Evolutionary conservation across 2,329 filamentous ascomycete genomes (phyloP).

Genomic region (Huntiella decipiens): DNA sequence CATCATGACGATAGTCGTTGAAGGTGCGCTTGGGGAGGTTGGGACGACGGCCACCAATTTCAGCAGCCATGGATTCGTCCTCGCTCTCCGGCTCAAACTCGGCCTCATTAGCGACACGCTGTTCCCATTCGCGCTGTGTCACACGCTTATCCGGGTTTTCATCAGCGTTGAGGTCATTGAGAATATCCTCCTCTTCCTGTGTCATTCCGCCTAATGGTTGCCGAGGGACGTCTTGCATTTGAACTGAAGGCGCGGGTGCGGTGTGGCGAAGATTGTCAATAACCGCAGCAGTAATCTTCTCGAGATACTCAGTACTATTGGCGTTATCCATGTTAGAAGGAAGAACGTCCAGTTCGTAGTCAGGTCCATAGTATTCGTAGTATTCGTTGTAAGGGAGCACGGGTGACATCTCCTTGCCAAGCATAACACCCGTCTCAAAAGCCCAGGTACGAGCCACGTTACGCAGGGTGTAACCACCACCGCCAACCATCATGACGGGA

Average conservation of each 20-base stretch:
- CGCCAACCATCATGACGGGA: slow-evolving; percentile 81
- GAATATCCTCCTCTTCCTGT: slow-evolving; percentile 46
- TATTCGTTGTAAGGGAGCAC: slow-evolving; percentile 95
- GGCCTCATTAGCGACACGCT: slow-evolving; percentile 53
- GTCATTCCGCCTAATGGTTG: slow-evolving; percentile 42
- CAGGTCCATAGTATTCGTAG: slow-evolving; percentile 81
- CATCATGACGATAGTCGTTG: slow-evolving; percentile 29
- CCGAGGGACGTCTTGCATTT: slow-evolving; percentile 61
- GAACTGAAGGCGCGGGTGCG: slow-evolving; percentile 70
- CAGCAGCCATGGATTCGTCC: slow-evolving; percentile 60
- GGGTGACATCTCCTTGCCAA: slow-evolving; percentile 61
- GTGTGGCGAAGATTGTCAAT: slow-evolving; percentile 78
- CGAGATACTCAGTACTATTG: slow-evolving; percentile 64
- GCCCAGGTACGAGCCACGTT: slow-evolving; percentile 96
- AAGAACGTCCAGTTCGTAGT: slow-evolving; percentile 78
- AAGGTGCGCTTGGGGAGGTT: slow-evolving; percentile 32
- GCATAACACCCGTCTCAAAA: slow-evolving; percentile 80
- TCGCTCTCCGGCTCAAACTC: slow-evolving; percentile 69
- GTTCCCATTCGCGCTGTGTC: slow-evolving; percentile 68
- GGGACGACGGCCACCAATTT: slow-evolving; percentile 47
- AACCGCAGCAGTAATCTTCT: slow-evolving; percentile 63
- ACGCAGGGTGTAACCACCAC: slow-evolving; percentile 90
- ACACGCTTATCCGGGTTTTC: slow-evolving; percentile 67
- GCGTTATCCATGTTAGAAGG: slow-evolving; percentile 82
- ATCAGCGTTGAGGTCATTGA: slow-evolving; percentile 61